A percentile compares a stretch with the other conserved stretches of the same genome.
These are phyloP conservation scores for Pichia sp. DNA, from an alignment of 1,139 yeast species.

Conservation along the genomic window DNA sequence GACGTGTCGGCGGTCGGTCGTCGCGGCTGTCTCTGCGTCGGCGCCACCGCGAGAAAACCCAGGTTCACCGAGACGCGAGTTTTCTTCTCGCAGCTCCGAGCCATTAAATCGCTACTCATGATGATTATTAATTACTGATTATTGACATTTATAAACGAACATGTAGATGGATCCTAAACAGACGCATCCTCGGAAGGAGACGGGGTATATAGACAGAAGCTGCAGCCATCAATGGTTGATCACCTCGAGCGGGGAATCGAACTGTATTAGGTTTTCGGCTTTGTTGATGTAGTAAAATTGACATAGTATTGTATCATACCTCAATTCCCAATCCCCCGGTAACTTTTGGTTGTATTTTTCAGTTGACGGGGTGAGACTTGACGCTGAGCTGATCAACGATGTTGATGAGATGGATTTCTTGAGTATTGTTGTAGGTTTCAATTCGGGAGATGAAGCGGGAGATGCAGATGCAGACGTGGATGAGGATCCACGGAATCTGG, in stretches of 20 bases:
- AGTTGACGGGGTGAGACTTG: neutral
- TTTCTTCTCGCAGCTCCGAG: too few species aligned
- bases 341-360: constrained; percentile 2
- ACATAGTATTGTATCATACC: constrained; percentile 28
- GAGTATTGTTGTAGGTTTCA: neutral
- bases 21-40: too few species aligned
- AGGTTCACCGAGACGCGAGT: too few species aligned
- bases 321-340: constrained; percentile 29
- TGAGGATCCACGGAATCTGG: neutral
- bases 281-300: constrained; percentile 28
- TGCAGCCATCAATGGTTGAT: neutral
- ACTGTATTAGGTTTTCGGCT: constrained; percentile 24
- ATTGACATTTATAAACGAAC: too few species aligned
- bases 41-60: too few species aligned
- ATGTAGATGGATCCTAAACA: too few species aligned
- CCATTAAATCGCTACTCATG: too few species aligned
- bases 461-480: neutral
- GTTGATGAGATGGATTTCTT: neutral
- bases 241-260: constrained; percentile 31
- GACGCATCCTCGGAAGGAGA: too few species aligned
- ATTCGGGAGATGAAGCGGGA: neutral
- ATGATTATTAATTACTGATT: too few species aligned
- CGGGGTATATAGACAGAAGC: too few species aligned
- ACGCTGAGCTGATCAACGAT: neutral
- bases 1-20: too few species aligned